A percentile compares a stretch with the other conserved stretches of the same genome.
Evolutionary conservation across 2,329 filamentous ascomycete genomes (phyloP).

Genomic region (Gaeumannomyces tritici): DNA sequence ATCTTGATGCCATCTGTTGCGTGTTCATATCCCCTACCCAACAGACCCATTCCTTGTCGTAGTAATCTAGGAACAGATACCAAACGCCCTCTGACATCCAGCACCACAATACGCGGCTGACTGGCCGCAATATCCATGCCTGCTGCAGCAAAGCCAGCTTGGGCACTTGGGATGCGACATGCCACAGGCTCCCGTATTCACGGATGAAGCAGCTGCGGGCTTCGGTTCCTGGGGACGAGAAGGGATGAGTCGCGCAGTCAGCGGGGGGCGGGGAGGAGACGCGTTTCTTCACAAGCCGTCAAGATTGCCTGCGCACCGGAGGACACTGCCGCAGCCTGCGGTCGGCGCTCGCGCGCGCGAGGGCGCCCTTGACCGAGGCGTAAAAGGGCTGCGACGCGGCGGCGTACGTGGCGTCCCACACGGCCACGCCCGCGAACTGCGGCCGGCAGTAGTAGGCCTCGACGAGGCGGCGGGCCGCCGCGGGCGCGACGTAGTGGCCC

Average conservation of each 20-base stretch:
- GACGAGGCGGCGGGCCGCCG: constrained; percentile 24
- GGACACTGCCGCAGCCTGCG: not conserved
- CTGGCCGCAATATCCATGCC: not conserved
- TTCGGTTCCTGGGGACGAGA: not conserved
- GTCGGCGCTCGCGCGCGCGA: not conserved
- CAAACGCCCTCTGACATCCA: not conserved
- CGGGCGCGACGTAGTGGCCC: constrained; percentile 22
- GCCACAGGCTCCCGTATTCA: not conserved
- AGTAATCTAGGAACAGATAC: not conserved
- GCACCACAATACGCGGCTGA: not conserved
- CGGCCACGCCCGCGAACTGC: constrained; percentile 34
- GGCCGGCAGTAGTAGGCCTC: constrained; percentile 24
- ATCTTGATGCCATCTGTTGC: too few relatives aligned
- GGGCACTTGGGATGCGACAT: not conserved
- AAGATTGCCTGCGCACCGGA: not conserved
- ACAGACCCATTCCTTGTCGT: not conserved
- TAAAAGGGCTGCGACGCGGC: not conserved
- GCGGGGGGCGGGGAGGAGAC: not conserved
- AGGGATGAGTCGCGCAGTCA: not conserved
- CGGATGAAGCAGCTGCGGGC: not conserved
- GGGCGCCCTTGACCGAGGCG: not conserved
- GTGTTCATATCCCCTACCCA: not conserved
- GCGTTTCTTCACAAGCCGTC: too few relatives aligned
- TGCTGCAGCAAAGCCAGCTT: not conserved
- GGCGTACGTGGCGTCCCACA: constrained; percentile 31